Percentiles rank a stretch among this genome's conserved stretches.
These are phyloP conservation scores for Aspergillus asperescens DNA, from an alignment of 495 filamentous ascomycete genomes.

Conservation along the genomic window DNA sequence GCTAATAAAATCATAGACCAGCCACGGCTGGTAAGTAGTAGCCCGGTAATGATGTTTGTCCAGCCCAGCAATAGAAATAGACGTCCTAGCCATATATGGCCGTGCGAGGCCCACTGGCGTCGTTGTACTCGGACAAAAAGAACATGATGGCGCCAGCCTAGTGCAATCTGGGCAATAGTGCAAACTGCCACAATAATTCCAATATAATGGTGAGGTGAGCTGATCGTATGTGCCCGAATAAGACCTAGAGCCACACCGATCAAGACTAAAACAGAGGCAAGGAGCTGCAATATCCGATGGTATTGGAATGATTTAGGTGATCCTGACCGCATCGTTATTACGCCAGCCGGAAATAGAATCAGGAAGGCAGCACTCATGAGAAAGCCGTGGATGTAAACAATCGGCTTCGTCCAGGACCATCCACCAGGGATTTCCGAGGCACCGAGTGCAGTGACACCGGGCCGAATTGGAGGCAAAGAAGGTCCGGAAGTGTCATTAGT, in stretches of 20 bases:
- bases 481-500: not conserved
- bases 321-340: constrained; percentile 5
- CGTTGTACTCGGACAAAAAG: constrained; percentile 6
- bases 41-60: constrained; percentile 9
- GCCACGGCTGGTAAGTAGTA: not conserved
- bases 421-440: constrained; percentile 1
- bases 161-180: not conserved
- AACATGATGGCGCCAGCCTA: constrained; percentile 12
- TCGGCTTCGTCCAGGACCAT: not conserved
- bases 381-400: constrained; percentile 4
- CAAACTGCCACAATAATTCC: constrained; percentile 1
- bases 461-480: not conserved
- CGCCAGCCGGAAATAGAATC: constrained; percentile 4
- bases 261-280: constrained; percentile 1
- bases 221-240: constrained; percentile 1
- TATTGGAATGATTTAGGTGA: constrained; percentile 7
- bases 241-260: constrained; percentile 5
- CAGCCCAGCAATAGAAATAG: constrained; percentile 6
- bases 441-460: not conserved
- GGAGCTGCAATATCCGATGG: constrained; percentile 10
- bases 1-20: not conserved
- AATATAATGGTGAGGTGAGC: constrained; percentile 5
- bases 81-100: constrained; percentile 10
- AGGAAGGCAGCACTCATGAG: constrained; percentile 9
- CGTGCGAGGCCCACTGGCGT: constrained; percentile 11